phyloP scores from a whole-genome alignment of 2,329 filamentous ascomycete genomes.

The Cryphonectria naterciae region DNA sequence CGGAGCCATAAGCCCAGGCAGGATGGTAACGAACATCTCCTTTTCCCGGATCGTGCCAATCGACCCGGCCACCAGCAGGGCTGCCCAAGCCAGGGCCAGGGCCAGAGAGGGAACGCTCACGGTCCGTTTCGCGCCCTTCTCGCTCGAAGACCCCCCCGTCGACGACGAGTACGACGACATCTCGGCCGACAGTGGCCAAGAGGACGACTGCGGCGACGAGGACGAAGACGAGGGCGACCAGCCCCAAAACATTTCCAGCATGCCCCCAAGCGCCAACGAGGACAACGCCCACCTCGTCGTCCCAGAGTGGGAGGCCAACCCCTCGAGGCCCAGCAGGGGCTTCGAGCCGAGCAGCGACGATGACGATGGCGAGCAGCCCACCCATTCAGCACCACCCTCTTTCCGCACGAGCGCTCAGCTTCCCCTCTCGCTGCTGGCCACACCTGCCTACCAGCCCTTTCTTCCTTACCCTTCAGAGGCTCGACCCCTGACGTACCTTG shows the following conservation, averaged over 20 bases:
- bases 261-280: background rate
- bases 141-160: background rate
- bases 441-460: background rate
- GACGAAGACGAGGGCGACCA: background rate
- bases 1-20: background rate
- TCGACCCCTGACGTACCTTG: background rate
- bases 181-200: background rate
- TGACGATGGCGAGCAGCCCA: background rate
- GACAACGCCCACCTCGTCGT: background rate
- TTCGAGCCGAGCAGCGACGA: background rate
- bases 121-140: constrained; percentile 6
- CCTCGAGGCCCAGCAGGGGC: background rate
- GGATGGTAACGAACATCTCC: background rate
- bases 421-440: background rate
- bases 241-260: background rate
- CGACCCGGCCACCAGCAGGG: background rate
- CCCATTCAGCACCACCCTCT: background rate
- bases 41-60: background rate
- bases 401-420: background rate
- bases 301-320: background rate
- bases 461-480: background rate
- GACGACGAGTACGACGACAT: background rate
- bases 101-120: background rate
- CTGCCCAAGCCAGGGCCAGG: background rate
- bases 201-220: too few relatives aligned